phyloP scores from a whole-genome alignment of 1,284 basidiomycete species.

The Chondrostereum purpureum region DNA sequence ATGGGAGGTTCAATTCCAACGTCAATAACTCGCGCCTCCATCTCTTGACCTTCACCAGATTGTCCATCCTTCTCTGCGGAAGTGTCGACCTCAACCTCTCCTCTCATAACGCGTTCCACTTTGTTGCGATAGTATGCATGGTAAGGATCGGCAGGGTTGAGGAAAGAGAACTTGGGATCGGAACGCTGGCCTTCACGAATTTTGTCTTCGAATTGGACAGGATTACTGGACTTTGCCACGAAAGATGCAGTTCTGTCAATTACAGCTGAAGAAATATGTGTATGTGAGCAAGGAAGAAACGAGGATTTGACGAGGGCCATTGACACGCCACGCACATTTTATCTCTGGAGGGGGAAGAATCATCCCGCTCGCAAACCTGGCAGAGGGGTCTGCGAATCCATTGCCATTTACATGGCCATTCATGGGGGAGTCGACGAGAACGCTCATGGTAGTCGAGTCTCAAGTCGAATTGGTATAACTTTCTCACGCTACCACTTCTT shows the following conservation, averaged over 20 bases:
- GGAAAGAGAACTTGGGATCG: conserved; percentile 95
- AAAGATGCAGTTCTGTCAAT: conserved; percentile 96
- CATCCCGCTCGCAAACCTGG: conserved; percentile 68
- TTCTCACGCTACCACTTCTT: conserved; percentile 26
- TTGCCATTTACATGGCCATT: conserved; percentile 36
- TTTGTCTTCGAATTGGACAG: conserved; percentile 88
- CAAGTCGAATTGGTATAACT: not conserved
- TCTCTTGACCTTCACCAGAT: conserved; percentile 28
- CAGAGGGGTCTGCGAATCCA: conserved; percentile 31
- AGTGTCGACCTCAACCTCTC: conserved; percentile 65
- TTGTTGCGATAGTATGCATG: conserved; percentile 94
- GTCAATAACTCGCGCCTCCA: conserved; percentile 36
- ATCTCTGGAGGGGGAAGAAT: conserved; percentile 92
- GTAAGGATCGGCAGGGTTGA: conserved; percentile 92
- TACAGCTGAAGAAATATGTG: conserved; percentile 54
- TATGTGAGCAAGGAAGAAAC: too few species aligned
- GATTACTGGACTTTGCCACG: conserved; percentile 87
- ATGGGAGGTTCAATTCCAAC: conserved; percentile 76
- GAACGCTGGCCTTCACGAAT: conserved; percentile 90
- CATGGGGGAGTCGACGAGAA: conserved; percentile 28
- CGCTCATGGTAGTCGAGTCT: conserved; percentile 27
- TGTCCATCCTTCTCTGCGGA: conserved; percentile 40
- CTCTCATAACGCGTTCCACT: conserved; percentile 70
- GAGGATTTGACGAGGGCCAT: conserved; percentile 4
- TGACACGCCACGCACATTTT: conserved; percentile 56